Percentiles rank a stretch among this genome's conserved stretches.
Evolutionary conservation across 495 filamentous ascomycete genomes (phyloP).

Genomic region (Penicillium silybi): DNA sequence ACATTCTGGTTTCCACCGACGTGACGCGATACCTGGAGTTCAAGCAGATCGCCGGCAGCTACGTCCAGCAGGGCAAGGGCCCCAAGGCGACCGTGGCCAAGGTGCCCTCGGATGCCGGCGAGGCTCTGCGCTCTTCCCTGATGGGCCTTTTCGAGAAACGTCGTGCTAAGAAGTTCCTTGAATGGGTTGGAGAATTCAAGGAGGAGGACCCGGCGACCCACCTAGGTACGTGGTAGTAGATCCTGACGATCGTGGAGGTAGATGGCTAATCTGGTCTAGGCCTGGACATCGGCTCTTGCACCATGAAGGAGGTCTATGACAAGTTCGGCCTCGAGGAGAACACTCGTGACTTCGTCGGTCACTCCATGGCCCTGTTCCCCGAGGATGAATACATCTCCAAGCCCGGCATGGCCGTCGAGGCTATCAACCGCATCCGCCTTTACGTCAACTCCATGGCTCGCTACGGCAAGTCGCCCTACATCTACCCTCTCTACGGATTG

Average conservation of each 20-base stretch:
- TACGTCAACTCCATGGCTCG: conserved; percentile 98
- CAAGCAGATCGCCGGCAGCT: conserved; percentile 97
- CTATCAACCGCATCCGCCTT: conserved; percentile 86
- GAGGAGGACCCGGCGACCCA: conserved; percentile 78
- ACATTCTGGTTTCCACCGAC: conserved; percentile 94
- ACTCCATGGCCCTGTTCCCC: conserved; percentile 94
- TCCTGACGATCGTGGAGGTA: background rate
- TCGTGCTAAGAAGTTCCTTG: conserved; percentile 91
- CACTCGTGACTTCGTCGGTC: conserved; percentile 93
- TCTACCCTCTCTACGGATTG: conserved; percentile 96
- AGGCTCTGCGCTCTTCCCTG: conserved; percentile 86
- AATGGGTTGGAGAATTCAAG: conserved; percentile 93
- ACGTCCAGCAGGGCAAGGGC: conserved; percentile 82
- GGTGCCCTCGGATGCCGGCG: conserved; percentile 88
- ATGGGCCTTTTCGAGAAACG: conserved; percentile 99
- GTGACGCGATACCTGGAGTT: conserved; percentile 98
- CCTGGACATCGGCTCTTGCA: conserved; percentile 70
- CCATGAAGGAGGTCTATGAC: conserved; percentile 96
- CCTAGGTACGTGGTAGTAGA: conserved; percentile 58
- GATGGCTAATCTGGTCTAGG: conserved; percentile 51
- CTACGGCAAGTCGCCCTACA: conserved; percentile 98
- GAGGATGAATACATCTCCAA: conserved; percentile 80
- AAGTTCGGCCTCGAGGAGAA: conserved; percentile 91
- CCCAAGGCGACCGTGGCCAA: conserved; percentile 87
- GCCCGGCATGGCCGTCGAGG: conserved; percentile 72